Evolutionary conservation across 352 stramenopile species (phyloP), one percentile per base, ranked within the genome.

Genomic region (Peronosclerospora sorghi): DNA sequence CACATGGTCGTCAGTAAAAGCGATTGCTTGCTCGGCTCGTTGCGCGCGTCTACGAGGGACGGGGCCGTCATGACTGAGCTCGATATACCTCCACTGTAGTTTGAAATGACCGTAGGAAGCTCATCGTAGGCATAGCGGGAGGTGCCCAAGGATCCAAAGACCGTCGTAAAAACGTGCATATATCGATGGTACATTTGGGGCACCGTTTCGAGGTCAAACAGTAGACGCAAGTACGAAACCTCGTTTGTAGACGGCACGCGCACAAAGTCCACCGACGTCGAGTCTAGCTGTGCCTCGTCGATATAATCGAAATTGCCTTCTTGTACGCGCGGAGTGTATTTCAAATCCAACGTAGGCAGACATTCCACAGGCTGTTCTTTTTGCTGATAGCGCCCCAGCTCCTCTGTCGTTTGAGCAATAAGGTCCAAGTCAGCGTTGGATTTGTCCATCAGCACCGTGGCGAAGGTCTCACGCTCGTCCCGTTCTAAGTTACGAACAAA

Each of bases 241-340:
- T 86, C 79, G 58, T 89, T 87, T 8, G 76, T 91, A 19, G 79
- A 86, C 19, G 76, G 69, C 27, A 86, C 71, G 8, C 72, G 48
- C 9, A 86, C 71, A 39, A 83, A 84, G 44, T 88, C 68, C 19
- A 41, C 24, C 1, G 53, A 48, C 18, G 45, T 62, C 14, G 66
- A 53, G 21, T 56, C 47, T 9, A 73, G 51, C 18, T 68, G 47
- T 18, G 47, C 55, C n/a, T 64, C 51, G 18, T 82, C 56, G 18
- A 75, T 72, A 3, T 59, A 45, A 28, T 88, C 72, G 8, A 64
- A 50, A 46, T 83, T 80, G 23, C 57, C 56, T 42, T 65, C 59
- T 37, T 77, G 48, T 8, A 63, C 45, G 1, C 45, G 37, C 13
- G 76, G 73, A 54, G 87, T 89, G 41, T 91, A 76, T 0, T 57